A percentile compares a stretch with the other conserved stretches of the same genome.
phyloP scores from a whole-genome alignment of 306 rosid genomes.

The Purshia tridentata region DNA sequence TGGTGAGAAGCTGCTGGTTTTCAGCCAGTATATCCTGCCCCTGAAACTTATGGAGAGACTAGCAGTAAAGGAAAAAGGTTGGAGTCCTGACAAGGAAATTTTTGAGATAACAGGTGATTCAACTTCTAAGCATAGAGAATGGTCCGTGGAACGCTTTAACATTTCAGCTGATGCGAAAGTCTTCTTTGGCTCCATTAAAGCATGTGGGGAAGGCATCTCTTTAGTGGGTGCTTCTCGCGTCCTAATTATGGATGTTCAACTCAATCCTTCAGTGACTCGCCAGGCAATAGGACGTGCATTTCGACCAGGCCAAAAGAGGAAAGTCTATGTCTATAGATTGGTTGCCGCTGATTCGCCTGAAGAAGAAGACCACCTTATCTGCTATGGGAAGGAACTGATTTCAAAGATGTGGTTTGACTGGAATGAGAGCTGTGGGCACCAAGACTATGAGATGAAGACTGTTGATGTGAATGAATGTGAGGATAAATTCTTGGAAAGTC shows the following conservation, averaged over 20 bases:
- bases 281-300: slow-evolving; percentile 97
- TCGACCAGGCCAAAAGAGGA: slow-evolving; percentile 82
- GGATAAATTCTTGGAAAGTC: slow-evolving; percentile 65
- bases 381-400: slow-evolving; percentile 69
- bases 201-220: slow-evolving; percentile 98
- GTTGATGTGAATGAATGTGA: slow-evolving; percentile 53
- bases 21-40: slow-evolving; percentile 84
- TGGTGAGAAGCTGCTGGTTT: slow-evolving; percentile 82
- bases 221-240: slow-evolving; percentile 90
- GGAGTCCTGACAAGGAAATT: slow-evolving; percentile 68
- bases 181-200: slow-evolving; percentile 91
- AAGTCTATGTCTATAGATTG: slow-evolving; percentile 67
- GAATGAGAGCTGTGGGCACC: slow-evolving; percentile 72
- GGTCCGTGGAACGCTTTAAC: slow-evolving; percentile 69
- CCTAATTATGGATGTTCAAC: slow-evolving; percentile 74
- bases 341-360: slow-evolving; percentile 80
- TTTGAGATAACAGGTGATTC: slow-evolving; percentile 79
- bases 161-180: slow-evolving; percentile 64
- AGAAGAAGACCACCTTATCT: slow-evolving; percentile 60
- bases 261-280: slow-evolving; percentile 87
- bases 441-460: slow-evolving; percentile 48
- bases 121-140: slow-evolving; percentile 54
- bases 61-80: slow-evolving; percentile 51
- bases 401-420: slow-evolving; percentile 95
- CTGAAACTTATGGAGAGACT: slow-evolving; percentile 77